Evolutionary conservation across 2,329 filamentous ascomycete species (phyloP), one percentile per base, ranked within the genome.

Genomic region (Gremmenia infestans): DNA sequence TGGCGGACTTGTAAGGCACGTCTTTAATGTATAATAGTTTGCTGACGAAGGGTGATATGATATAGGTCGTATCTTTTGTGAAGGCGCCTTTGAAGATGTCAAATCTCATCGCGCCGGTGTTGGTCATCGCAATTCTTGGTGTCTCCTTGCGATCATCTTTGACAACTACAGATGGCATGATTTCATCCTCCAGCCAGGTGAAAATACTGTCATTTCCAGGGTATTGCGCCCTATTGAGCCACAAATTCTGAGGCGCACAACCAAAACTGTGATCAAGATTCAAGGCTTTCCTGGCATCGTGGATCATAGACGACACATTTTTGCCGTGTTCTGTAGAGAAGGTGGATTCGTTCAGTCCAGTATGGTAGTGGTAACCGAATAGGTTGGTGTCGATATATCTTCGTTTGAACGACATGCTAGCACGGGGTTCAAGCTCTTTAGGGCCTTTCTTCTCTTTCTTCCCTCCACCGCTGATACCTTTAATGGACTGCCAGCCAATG

Each of bases 311-410:
- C 46, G 85, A 90, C 12, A 91, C 87, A 53, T 88, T 86, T 51
- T 77, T 80, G 17, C 93, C 93, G 48, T 86, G 79, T 14, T 85
- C 76, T 0, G 93, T 97, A 1, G 83, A 79, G 68, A 97, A 97
- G 0, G 83, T 87, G 0, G 81, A 77, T 15, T 80, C 77, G 63
- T 93, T 85, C 32, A 88, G 81, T 0, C 82, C 82, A 2, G 88
- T 89, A 70, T 97, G 93, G 65, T 94, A 81, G 65, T 92, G 81
- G 57, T 95, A 80, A 1, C 91, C 94, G 59, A 84, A 88, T 0
- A 97, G 77, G 64, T 97, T 97, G 73, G 92, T 97, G 73, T 97
- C 93, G 58, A 97, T 93, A 72, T 97, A 97, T 57, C 87, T 82
- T 47, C 93, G 82, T 52, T 81, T 79, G 69, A 96, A 97, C 1